Percentiles rank a stretch among this genome's conserved stretches.
phyloP scores from a whole-genome alignment of 768 basidiomycete genomes.

The Gautieria morchelliformis region DNA sequence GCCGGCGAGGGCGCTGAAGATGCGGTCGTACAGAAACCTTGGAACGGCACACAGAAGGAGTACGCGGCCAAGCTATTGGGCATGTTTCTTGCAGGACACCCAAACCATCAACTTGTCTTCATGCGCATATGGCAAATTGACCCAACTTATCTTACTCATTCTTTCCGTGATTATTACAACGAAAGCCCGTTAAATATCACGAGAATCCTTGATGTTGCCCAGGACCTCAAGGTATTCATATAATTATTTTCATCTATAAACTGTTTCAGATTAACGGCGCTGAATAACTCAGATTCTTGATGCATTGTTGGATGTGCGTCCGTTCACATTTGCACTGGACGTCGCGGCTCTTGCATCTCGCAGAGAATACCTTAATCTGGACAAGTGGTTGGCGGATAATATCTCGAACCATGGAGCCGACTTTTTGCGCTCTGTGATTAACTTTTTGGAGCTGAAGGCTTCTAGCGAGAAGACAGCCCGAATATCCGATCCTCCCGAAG shows the following conservation, averaged over 20 bases:
- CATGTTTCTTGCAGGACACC: constrained; percentile 88
- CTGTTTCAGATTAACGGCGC: not conserved
- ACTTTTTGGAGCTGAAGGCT: constrained; percentile 90
- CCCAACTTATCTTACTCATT: constrained; percentile 74
- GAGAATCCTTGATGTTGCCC: constrained; percentile 88
- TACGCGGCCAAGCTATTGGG: constrained; percentile 77
- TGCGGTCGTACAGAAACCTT: constrained; percentile 52
- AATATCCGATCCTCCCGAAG: constrained; percentile 67
- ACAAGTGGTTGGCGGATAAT: constrained; percentile 93
- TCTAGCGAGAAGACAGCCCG: constrained; percentile 73
- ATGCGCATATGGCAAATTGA: constrained; percentile 93
- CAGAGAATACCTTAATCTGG: constrained; percentile 87
- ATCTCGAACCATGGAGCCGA: constrained; percentile 73
- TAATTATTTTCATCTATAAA: constrained; percentile 1
- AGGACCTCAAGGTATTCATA: constrained; percentile 74
- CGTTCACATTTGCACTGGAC: constrained; percentile 86
- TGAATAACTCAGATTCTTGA: constrained; percentile 65
- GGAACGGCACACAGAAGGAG: constrained; percentile 83
- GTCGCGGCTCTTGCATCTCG: constrained; percentile 90
- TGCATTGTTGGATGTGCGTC: constrained; percentile 80
- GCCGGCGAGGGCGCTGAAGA: constrained; percentile 9
- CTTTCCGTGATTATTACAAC: constrained; percentile 86
- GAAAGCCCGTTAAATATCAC: constrained; percentile 91
- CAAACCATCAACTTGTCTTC: constrained; percentile 94
- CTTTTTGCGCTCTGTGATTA: constrained; percentile 79